phyloP scores from a whole-genome alignment of 1,139 yeast species.

The Lodderomyces pseudojiufengensis region DNA sequence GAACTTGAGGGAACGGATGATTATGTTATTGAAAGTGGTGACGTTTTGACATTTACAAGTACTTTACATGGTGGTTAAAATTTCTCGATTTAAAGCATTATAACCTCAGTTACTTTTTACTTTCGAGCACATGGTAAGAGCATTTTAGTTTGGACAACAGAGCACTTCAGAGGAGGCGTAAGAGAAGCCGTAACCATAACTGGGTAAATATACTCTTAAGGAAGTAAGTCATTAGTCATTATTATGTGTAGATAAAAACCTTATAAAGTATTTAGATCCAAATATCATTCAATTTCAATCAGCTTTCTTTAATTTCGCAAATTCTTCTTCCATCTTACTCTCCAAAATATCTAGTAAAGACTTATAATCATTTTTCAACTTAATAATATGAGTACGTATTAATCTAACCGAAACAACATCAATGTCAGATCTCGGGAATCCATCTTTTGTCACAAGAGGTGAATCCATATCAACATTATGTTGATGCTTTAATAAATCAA shows the following conservation, averaged over 20 bases:
- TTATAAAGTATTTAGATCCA: background rate
- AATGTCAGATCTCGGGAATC: conserved; percentile 81
- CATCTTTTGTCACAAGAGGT: conserved; percentile 62
- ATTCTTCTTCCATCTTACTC: conserved; percentile 40
- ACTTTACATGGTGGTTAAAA: conserved; percentile 91
- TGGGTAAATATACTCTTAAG: too few relatives aligned
- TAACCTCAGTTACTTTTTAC: too few relatives aligned
- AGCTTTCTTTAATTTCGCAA: conserved; percentile 16
- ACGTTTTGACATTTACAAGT: conserved; percentile 81
- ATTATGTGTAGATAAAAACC: background rate
- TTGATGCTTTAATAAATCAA: conserved; percentile 28
- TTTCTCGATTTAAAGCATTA: too few relatives aligned
- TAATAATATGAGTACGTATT: conserved; percentile 60
- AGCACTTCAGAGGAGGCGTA: too few relatives aligned
- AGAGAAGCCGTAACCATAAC: too few relatives aligned
- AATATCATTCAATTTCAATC: background rate
- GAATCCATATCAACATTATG: conserved; percentile 60
- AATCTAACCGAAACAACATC: conserved; percentile 69
- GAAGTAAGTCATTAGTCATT: too few relatives aligned
- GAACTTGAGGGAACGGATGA: conserved; percentile 88
- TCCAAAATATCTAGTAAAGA: conserved; percentile 49
- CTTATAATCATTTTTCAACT: conserved; percentile 66
- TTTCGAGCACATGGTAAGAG: too few relatives aligned
- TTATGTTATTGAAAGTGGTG: conserved; percentile 70
- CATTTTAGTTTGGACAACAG: too few relatives aligned